Evolutionary conservation across 306 rosid species (phyloP).

Genomic region (Cucumis cinereus): DNA sequence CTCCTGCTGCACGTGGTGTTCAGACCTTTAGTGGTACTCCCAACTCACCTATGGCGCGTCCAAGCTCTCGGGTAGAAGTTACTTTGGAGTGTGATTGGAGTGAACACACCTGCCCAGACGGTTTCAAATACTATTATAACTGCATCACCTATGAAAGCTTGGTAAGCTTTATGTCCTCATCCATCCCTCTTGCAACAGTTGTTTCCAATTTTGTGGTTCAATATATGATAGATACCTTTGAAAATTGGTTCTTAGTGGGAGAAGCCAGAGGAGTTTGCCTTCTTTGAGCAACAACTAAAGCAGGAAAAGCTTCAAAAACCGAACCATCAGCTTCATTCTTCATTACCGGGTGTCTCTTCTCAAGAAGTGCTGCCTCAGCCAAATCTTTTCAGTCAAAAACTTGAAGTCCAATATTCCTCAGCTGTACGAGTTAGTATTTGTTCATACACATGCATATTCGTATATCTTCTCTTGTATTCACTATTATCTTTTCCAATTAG

Average conservation of each 20-base stretch:
- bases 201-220: slow-evolving; percentile 6
- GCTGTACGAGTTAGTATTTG: slow-evolving; percentile 8
- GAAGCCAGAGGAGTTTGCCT: slow-evolving; percentile 64
- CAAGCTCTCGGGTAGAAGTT: slow-evolving; percentile 24
- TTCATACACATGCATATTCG: not conserved
- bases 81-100: slow-evolving; percentile 80
- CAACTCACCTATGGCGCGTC: slow-evolving; percentile 24
- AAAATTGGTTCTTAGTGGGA: slow-evolving; percentile 57
- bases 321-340: slow-evolving; percentile 21
- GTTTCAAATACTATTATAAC: slow-evolving; percentile 62
- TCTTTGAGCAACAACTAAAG: slow-evolving; percentile 42
- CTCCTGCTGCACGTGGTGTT: slow-evolving; percentile 29
- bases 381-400: slow-evolving; percentile 17
- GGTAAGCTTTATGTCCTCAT: slow-evolving; percentile 34
- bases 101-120: slow-evolving; percentile 82
- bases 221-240: slow-evolving; percentile 15
- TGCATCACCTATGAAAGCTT: slow-evolving; percentile 71
- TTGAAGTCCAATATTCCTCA: slow-evolving; percentile 18
- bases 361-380: slow-evolving; percentile 29
- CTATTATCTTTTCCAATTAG: not conserved
- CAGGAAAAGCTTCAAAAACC: slow-evolving; percentile 31
- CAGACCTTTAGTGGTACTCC: slow-evolving; percentile 23
- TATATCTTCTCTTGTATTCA: not conserved
- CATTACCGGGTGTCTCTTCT: slow-evolving; percentile 22
- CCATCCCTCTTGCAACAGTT: slow-evolving; percentile 14